Base-by-base conservation (phyloP, 225 moss, liverwort and hornwort species). In the Takakia lepidozioides region DNA sequence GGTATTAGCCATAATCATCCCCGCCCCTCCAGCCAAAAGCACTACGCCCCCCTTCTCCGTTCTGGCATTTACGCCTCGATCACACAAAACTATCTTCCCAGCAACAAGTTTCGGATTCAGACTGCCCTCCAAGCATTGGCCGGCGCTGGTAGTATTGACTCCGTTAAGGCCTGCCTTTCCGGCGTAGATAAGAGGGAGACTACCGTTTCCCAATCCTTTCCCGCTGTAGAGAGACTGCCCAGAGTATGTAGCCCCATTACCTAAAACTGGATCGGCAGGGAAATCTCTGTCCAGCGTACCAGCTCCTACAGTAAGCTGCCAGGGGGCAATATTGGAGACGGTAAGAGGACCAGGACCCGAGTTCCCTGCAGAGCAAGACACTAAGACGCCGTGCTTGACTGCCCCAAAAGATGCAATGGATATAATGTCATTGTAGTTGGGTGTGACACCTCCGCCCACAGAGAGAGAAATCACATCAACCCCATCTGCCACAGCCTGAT, bases 391-490 rank as follows among this genome's bases (percentile, higher is more conserved):
- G 18, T 58, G 48, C 48, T 65, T 60, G 47, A 32, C 48, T 8
- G 73, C 73, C 38, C 62, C 61, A 29, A 80, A 70, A 2, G 70
- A 60, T 5, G 27, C 87, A 8, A 82, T 60, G 2, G 79, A 22
- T 0, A 75, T 70, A 20, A 51, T 61, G 21, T 62, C 61, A 0
- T 43, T 1, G 16, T 39, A 83, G 63, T 62, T 67, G 1, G 79
- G 62, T 10, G 55, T 48, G 4, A 66, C 62, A 3, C 48, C 61
- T 2, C 70, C 49, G 0, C 81, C 87, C 4, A 92, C 54, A 1
- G 84, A 87, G 8, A 87, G 66, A 0, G 78, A 79, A 18, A 84
- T 52, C 22, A 92, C 52, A 36, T 92, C 91, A 38, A 92, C 87
- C 3, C 82, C 84, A 29, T 92, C 87, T 1, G 51, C 59, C 11